Conservation (phyloP, 176 grass and related monocot species). For the Zea luxurians region DNA sequence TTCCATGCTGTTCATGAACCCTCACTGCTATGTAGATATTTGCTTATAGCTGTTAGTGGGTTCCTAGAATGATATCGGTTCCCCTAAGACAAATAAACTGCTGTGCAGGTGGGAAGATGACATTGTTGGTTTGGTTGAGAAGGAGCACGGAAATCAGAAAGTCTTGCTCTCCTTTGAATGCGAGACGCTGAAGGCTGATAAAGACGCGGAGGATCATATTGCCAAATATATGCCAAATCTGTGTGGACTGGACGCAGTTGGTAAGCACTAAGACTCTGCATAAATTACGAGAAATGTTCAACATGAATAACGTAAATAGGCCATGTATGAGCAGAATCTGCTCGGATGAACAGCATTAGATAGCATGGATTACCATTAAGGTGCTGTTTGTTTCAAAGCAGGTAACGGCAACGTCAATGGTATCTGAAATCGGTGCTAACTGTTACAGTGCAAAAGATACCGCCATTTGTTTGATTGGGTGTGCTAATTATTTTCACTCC, state of each 20-base stretch:
- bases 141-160: conserved; percentile 58
- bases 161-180: conserved; percentile 73
- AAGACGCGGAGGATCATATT: conserved; percentile 81
- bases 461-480: too few relatives aligned
- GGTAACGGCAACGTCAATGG: too few relatives aligned
- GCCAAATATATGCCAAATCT: conserved; percentile 84
- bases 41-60: not conserved
- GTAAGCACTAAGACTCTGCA: conserved; percentile 47
- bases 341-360: not conserved
- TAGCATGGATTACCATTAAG: not conserved
- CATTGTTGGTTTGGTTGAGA: conserved; percentile 71
- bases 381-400: too few relatives aligned
- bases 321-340: not conserved
- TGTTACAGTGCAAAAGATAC: too few relatives aligned
- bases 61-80: not conserved
- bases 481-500: too few relatives aligned
- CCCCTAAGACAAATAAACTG: conserved; percentile 11
- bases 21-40: not conserved
- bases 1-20: not conserved
- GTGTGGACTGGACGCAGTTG: conserved; percentile 66
- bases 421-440: too few relatives aligned
- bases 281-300: not conserved
- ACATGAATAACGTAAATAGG: not conserved
- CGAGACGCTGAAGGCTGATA: conserved; percentile 79
- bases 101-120: conserved; percentile 76